Evolutionary conservation across 176 grass and related monocot species (phyloP).

Genomic region (Cymbopogon citratus): DNA sequence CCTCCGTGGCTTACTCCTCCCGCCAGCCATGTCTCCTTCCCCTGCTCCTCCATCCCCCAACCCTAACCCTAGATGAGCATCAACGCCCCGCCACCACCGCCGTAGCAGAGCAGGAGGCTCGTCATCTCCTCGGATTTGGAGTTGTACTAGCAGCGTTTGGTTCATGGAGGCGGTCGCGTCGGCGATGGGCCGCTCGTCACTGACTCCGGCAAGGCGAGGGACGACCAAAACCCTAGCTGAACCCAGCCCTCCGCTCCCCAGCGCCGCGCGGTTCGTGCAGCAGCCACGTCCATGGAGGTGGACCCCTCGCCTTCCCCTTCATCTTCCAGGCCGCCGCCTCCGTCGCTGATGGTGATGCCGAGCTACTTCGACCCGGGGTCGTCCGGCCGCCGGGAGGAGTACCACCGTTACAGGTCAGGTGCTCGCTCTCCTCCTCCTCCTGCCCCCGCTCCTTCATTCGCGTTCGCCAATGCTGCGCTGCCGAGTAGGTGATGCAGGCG

Average conservation of each 20-base stretch:
- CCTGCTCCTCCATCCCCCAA: too few species aligned
- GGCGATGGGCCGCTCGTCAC: neutral
- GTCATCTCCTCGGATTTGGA: too few species aligned
- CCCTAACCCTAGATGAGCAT: too few species aligned
- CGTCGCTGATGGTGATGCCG: slow-evolving; percentile 4
- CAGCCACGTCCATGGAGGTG: slow-evolving; percentile 40
- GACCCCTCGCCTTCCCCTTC: slow-evolving; percentile 35
- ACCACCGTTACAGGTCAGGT: slow-evolving; percentile 76
- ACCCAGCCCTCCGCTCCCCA: neutral
- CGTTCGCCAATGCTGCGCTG: neutral
- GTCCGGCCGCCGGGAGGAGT: slow-evolving; percentile 65
- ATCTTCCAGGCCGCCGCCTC: slow-evolving; percentile 17
- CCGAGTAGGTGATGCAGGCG: neutral
- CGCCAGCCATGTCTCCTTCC: too few species aligned
- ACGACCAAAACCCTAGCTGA: slow-evolving; percentile 16
- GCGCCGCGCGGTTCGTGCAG: neutral
- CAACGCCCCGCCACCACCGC: too few species aligned
- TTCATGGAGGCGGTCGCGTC: too few species aligned
- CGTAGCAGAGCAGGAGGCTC: too few species aligned
- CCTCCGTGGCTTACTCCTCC: too few species aligned
- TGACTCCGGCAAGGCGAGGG: neutral
- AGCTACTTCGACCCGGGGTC: slow-evolving; percentile 74
- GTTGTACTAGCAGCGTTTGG: too few species aligned
- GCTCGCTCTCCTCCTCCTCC: neutral
- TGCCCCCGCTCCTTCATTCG: neutral